phyloP scores from a whole-genome alignment of 2,329 filamentous ascomycete species.

The Albifimbria verrucaria region DNA sequence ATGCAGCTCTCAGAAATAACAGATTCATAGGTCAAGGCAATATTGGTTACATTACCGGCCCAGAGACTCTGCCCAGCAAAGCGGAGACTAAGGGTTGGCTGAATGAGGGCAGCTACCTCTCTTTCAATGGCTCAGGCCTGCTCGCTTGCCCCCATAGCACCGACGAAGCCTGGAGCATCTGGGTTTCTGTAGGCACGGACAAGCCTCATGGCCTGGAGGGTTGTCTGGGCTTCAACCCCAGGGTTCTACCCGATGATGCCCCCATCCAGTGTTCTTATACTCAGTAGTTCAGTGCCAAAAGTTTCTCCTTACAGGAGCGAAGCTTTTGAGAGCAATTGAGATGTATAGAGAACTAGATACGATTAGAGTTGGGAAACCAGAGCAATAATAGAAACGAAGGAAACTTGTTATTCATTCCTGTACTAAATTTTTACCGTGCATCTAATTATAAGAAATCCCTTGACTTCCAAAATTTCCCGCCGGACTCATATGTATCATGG shows the following conservation, averaged over 20 bases:
- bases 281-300: too few species aligned
- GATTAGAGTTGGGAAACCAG: too few species aligned
- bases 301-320: too few species aligned
- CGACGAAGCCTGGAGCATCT: conserved; percentile 39
- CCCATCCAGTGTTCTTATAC: conserved; percentile 37
- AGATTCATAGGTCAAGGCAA: conserved; percentile 45
- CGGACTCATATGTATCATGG: too few species aligned
- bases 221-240: conserved; percentile 33
- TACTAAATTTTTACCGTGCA: too few species aligned
- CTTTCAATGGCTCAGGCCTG: conserved; percentile 40
- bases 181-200: conserved; percentile 25
- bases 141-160: conserved; percentile 50
- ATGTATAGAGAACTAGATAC: too few species aligned
- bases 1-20: conserved; percentile 4
- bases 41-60: conserved; percentile 49
- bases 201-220: conserved; percentile 32
- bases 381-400: too few species aligned
- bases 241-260: conserved; percentile 21
- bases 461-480: too few species aligned
- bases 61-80: conserved; percentile 33
- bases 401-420: too few species aligned
- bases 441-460: too few species aligned
- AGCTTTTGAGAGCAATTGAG: too few species aligned
- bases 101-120: conserved; percentile 39
- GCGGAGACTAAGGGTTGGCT: conserved; percentile 45